Percentiles rank a stretch among this genome's conserved stretches.
Conservation (phyloP, 2,329 filamentous ascomycete genomes). For the Penicillium digitatum region DNA sequence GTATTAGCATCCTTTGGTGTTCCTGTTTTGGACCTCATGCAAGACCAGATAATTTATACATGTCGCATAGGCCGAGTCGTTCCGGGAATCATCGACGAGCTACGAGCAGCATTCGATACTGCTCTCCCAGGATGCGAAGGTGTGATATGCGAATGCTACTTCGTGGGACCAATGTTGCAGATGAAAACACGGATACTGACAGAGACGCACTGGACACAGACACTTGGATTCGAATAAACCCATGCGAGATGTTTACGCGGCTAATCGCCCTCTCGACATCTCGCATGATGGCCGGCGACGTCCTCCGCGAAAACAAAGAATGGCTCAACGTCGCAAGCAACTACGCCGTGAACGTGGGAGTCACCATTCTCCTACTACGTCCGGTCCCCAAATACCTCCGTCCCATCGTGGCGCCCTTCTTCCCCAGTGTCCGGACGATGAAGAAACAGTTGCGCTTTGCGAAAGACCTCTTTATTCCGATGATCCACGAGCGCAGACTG, state of each 20-base stretch:
- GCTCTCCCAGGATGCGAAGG: constrained; percentile 26
- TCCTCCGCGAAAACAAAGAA: constrained; percentile 35
- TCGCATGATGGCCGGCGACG: constrained; percentile 40
- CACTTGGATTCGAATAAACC: constrained; percentile 22
- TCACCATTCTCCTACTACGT: constrained; percentile 32
- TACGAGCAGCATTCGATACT: constrained; percentile 23
- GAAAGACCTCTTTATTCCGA: constrained; percentile 34
- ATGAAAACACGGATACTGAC: not conserved
- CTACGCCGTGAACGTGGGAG: constrained; percentile 37
- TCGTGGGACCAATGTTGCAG: not conserved
- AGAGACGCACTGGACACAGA: constrained; percentile 8
- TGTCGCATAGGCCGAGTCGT: constrained; percentile 20
- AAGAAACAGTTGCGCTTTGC: constrained; percentile 29
- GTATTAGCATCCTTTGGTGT: constrained; percentile 4
- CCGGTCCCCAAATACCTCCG: constrained; percentile 34
- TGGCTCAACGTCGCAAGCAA: constrained; percentile 37
- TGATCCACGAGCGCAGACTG: constrained; percentile 30
- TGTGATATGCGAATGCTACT: not conserved
- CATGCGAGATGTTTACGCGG: constrained; percentile 28
- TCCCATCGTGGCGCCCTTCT: constrained; percentile 32
- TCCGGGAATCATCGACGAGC: constrained; percentile 26
- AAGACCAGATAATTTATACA: not conserved
- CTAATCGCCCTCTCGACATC: constrained; percentile 41
- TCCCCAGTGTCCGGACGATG: constrained; percentile 35
- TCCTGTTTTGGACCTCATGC: not conserved